These are phyloP conservation scores for Zygnema circumcarinatum DNA, from an alignment of 139 green algal species.

Conservation along the genomic window DNA sequence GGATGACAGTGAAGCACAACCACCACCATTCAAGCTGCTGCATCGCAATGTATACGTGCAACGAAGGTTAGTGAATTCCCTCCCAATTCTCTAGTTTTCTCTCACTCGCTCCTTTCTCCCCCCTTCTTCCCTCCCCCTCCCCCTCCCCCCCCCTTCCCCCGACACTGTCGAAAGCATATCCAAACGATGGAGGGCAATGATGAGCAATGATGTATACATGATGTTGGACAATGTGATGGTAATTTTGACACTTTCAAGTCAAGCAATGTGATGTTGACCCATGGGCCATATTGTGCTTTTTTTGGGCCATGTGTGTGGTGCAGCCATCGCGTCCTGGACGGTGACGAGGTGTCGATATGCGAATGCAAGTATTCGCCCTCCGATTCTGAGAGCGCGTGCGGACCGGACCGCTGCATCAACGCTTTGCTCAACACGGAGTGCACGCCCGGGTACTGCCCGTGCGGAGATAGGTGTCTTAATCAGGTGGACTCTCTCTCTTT, in stretches of 20 bases:
- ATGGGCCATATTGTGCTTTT: not conserved
- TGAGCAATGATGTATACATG: not conserved
- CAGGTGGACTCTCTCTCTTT: no score
- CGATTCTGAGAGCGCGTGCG: slow-evolving; percentile 73
- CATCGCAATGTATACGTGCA: slow-evolving; percentile 29
- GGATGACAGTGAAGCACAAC: slow-evolving; percentile 11
- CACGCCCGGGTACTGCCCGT: slow-evolving; percentile 85
- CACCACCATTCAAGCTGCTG: slow-evolving; percentile 48
- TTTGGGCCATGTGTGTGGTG: not conserved
- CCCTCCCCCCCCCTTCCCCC: not conserved
- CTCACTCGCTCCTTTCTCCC: not conserved
- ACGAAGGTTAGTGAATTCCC: slow-evolving; percentile 7
- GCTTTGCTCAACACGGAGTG: slow-evolving; percentile 93
- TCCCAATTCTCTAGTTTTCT: not conserved
- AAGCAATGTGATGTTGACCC: not conserved
- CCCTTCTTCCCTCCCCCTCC: not conserved
- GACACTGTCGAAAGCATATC: not conserved
- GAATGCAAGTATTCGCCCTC: slow-evolving; percentile 70
- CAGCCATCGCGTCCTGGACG: slow-evolving; percentile 23
- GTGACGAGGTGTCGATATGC: slow-evolving; percentile 63
- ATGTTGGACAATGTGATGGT: not conserved
- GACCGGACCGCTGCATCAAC: slow-evolving; percentile 89
- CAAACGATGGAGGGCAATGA: not conserved
- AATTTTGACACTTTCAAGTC: not conserved
- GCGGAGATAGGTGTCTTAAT: slow-evolving; percentile 88